Evolutionary conservation across 2,329 filamentous ascomycete genomes (phyloP).

Genomic region (Trichoderma gracile): DNA sequence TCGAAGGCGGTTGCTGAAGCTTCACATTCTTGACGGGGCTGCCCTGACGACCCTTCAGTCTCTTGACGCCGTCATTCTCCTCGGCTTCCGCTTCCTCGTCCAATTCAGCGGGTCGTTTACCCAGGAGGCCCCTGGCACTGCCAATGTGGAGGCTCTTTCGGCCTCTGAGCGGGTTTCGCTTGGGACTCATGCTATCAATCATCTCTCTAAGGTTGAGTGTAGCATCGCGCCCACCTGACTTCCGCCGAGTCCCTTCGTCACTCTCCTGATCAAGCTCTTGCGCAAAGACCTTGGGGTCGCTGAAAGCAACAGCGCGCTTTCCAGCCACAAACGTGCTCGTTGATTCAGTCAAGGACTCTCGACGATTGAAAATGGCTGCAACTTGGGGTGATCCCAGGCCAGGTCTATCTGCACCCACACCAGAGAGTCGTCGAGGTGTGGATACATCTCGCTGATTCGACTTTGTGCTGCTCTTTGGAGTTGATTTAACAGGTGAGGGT

Average conservation of each 20-base stretch:
- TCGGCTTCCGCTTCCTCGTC: slow-evolving; percentile 64
- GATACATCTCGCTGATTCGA: slow-evolving; percentile 56
- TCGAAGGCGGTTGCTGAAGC: slow-evolving; percentile 68
- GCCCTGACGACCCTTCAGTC: slow-evolving; percentile 68
- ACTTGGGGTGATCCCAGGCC: slow-evolving; percentile 77
- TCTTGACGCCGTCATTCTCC: slow-evolving; percentile 63
- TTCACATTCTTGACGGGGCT: slow-evolving; percentile 77
- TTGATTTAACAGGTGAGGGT: slow-evolving; percentile 32
- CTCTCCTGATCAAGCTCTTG: slow-evolving; percentile 65
- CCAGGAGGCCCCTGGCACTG: slow-evolving; percentile 70
- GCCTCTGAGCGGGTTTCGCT: slow-evolving; percentile 65
- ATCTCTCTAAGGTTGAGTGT: slow-evolving; percentile 72
- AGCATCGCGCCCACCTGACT: slow-evolving; percentile 58
- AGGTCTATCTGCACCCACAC: slow-evolving; percentile 67
- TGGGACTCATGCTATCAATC: slow-evolving; percentile 76
- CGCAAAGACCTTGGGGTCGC: slow-evolving; percentile 63
- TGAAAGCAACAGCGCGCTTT: slow-evolving; percentile 57
- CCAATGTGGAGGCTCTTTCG: slow-evolving; percentile 78
- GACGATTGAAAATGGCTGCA: slow-evolving; percentile 68
- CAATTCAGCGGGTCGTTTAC: slow-evolving; percentile 72
- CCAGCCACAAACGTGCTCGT: slow-evolving; percentile 64
- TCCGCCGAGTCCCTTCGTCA: slow-evolving; percentile 60
- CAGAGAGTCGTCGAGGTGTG: slow-evolving; percentile 53
- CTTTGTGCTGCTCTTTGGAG: slow-evolving; percentile 30
- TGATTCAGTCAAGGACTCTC: slow-evolving; percentile 69